Conservation (phyloP, 805 yeast species). For the Ogataea thermomethanolica region DNA sequence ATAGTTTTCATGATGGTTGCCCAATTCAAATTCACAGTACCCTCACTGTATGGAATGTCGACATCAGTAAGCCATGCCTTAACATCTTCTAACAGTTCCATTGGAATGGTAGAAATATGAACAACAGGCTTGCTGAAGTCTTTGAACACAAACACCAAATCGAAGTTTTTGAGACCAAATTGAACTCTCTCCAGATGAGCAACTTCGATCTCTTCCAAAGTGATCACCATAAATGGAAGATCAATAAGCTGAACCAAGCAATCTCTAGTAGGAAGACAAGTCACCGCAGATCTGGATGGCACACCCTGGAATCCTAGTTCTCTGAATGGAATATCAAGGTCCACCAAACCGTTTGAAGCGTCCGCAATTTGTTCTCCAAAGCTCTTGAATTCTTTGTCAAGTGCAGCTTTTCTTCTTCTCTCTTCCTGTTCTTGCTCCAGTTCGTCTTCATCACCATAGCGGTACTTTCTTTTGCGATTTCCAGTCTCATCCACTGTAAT, state of each 20-base stretch:
- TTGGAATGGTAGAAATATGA: slow-evolving; percentile 92
- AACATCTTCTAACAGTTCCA: slow-evolving; percentile 85
- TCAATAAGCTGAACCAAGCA: slow-evolving; percentile 92
- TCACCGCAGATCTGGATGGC: slow-evolving; percentile 89
- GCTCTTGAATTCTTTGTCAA: slow-evolving; percentile 86
- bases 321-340: slow-evolving; percentile 90
- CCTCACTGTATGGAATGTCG: slow-evolving; percentile 91
- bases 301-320: slow-evolving; percentile 98
- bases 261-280: slow-evolving; percentile 95
- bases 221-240: slow-evolving; percentile 90
- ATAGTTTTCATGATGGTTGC: slow-evolving; percentile 91
- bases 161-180: slow-evolving; percentile 94
- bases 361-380: slow-evolving; percentile 92
- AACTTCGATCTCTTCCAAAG: slow-evolving; percentile 86
- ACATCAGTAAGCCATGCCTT: slow-evolving; percentile 98
- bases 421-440: slow-evolving; percentile 98
- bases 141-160: slow-evolving; percentile 92
- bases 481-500: slow-evolving; percentile 97
- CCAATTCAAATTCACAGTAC: slow-evolving; percentile 96
- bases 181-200: slow-evolving; percentile 97
- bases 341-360: slow-evolving; percentile 76
- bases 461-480: slow-evolving; percentile 77
- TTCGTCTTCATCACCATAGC: slow-evolving; percentile 98
- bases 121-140: slow-evolving; percentile 85
- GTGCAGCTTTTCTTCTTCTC: slow-evolving; percentile 81